Evolutionary conservation across 768 basidiomycete genomes (phyloP).

Genomic region (Mycena latifolia): DNA sequence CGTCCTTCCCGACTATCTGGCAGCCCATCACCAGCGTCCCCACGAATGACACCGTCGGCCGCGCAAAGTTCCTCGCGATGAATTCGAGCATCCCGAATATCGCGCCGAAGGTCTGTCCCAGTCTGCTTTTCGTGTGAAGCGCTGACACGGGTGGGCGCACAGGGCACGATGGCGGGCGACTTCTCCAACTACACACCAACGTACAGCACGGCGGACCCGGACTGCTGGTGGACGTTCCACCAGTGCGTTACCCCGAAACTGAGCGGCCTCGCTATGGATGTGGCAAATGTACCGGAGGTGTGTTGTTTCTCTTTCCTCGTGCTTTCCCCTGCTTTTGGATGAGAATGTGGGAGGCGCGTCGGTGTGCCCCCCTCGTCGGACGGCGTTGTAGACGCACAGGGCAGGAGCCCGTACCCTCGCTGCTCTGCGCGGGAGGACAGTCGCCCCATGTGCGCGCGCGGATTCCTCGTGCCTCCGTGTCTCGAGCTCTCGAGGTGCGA

Average conservation of each 20-base stretch:
- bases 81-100: slow-evolving; percentile 25
- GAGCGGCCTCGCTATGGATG: slow-evolving; percentile 43
- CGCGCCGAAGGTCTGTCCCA: background rate
- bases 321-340: too few relatives aligned
- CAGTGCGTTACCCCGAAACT: slow-evolving; percentile 50
- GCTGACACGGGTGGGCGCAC: background rate
- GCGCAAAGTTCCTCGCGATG: slow-evolving; percentile 18
- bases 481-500: too few relatives aligned
- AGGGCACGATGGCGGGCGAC: slow-evolving; percentile 17
- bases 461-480: too few relatives aligned
- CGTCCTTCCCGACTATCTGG: slow-evolving; percentile 26
- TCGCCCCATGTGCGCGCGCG: too few relatives aligned
- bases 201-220: slow-evolving; percentile 47
- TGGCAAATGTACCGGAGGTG: slow-evolving; percentile 36
- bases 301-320: background rate
- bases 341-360: too few relatives aligned
- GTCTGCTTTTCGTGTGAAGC: too few relatives aligned
- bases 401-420: too few relatives aligned
- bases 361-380: too few relatives aligned
- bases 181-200: slow-evolving; percentile 15
- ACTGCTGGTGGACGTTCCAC: slow-evolving; percentile 50
- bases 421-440: too few relatives aligned
- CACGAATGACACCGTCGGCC: slow-evolving; percentile 18
- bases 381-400: too few relatives aligned
- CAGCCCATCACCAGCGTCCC: background rate